These are phyloP conservation scores for Candida sp. DNA, from an alignment of 1,139 yeast species.

Conservation along the genomic window DNA sequence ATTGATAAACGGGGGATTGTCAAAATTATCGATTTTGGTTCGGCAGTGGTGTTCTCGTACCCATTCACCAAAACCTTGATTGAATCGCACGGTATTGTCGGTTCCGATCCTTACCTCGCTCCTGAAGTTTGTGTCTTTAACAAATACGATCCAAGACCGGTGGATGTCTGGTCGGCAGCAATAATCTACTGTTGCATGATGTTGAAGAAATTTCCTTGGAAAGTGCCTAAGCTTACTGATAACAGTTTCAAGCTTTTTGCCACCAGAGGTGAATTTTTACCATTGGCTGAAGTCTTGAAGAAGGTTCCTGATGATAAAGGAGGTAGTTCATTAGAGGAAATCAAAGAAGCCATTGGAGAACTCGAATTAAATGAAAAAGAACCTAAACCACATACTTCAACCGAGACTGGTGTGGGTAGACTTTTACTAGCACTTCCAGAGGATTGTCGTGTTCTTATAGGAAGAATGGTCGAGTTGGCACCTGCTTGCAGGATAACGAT, in stretches of 20 bases:
- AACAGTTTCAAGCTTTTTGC: conserved; percentile 73
- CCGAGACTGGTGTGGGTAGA: conserved; percentile 68
- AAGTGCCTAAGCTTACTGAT: conserved; percentile 85
- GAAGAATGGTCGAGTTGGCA: conserved; percentile 75
- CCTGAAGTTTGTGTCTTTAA: conserved; percentile 89
- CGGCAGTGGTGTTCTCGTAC: conserved; percentile 89
- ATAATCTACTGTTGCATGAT: conserved; percentile 95
- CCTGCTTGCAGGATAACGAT: conserved; percentile 86
- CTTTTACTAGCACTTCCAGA: conserved; percentile 66
- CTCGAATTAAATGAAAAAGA: conserved; percentile 8
- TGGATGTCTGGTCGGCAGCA: conserved; percentile 94
- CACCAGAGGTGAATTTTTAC: conserved; percentile 42
- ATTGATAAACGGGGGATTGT: conserved; percentile 82
- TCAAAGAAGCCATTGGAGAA: conserved; percentile 29
- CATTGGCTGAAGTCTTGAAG: conserved; percentile 39
- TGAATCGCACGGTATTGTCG: conserved; percentile 87
- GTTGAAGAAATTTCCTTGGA: conserved; percentile 94
- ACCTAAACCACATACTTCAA: conserved; percentile 50
- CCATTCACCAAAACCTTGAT: conserved; percentile 82
- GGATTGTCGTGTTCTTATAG: conserved; percentile 62
- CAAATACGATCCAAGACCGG: conserved; percentile 86
- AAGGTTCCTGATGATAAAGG: conserved; percentile 30
- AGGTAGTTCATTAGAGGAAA: conserved; percentile 23
- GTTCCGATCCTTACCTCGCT: conserved; percentile 91
- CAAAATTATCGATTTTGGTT: conserved; percentile 89